Evolutionary conservation across 768 basidiomycete species (phyloP), one percentile per base, ranked within the genome.

Genomic region (Mycena galopus): DNA sequence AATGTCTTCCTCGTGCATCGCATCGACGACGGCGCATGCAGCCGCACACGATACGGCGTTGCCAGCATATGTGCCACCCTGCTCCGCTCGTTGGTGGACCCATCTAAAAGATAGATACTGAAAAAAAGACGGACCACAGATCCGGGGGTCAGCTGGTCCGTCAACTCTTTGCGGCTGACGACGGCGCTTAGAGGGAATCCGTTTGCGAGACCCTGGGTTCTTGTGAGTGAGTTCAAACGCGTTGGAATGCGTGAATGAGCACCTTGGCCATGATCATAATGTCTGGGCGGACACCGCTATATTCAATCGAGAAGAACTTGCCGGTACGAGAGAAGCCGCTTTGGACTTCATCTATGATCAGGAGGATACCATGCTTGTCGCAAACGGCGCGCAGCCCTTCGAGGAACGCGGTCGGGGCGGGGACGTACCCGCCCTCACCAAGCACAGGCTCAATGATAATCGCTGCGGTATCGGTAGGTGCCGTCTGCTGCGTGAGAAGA

Each of bases 361-460:
- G 86, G 67, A 99, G 80, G 58, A 99, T 94, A 11, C 88, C 91
- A 79, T 99, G 87, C 80, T 92, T 87, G 79, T 98, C 95, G 81
- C 97, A 98, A n/a, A 96, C 86, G 62, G 86, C 86, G 71, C 96
- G 86, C 55, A 99, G 82, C 25, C 95, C 95, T 56, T 89, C 87
- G 70, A 99, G 81, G 85, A 94, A 99, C 25, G 89, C 89, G 1
- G 89, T 78, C 0, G 96, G 95, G 0, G 96, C 95, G 32, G 95
- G 92, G 21, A 98, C 94, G 81, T 99, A 98, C 1, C 97, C 97
- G 39, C 97, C 97, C 82, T 98, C 97, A 29, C 96, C 97, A 33
- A 98, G 86, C 1, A 98, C 93, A 50, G 97, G 94, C 85, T 99
- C 97, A 50, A 99, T 82, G 73, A 99, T 83, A 78, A 98, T 92